Evolutionary conservation across 116 monocot genomes (phyloP), one percentile per base, ranked within the genome.

Genomic region (Thalassia testudinum): DNA sequence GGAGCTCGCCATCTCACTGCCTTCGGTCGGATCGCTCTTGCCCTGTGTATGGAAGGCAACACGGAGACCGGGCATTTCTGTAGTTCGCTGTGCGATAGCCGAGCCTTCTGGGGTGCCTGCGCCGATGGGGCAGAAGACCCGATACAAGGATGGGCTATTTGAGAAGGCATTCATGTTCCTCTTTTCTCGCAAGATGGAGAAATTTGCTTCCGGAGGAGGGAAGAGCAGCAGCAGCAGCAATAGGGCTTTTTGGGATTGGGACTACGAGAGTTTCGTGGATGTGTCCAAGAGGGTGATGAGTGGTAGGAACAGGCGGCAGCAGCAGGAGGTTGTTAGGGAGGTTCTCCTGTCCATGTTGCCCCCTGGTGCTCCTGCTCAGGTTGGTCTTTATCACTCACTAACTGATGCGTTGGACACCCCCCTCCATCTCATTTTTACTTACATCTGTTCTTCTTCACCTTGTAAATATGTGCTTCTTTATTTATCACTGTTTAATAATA

Each of bases 341-440:
- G 84, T 93, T 40, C 78, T 93, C 27, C 69, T 87, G 43, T 93
- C 87, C 51, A 93, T 93, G 84, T 71, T 93, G 12, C 93, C 93
- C 7, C 87, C 87, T 12, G 87, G 81, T 47, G 87, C 93, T 22
- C 93, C 93, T 37, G 83, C 81, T 69, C 92, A 77, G 82, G 81
- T 91, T 8, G 10, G 30, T 34, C 6, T 10, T 34, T n/a, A n/a
- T n/a, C n/a, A n/a, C n/a, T n/a, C n/a, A n/a, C n/a, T n/a, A n/a
- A n/a, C n/a, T n/a, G n/a, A n/a, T n/a, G n/a, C n/a, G n/a, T n/a
- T n/a, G n/a, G n/a, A n/a, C n/a, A n/a, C n/a, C n/a, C n/a, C n/a
- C n/a, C n/a, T n/a, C n/a, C n/a, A n/a, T n/a, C n/a, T n/a, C n/a
- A n/a, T n/a, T n/a, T n/a, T n/a, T n/a, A n/a, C n/a, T n/a, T n/a